Conservation (phyloP, 345 rosid genomes). For the Pistacia atlantica region DNA sequence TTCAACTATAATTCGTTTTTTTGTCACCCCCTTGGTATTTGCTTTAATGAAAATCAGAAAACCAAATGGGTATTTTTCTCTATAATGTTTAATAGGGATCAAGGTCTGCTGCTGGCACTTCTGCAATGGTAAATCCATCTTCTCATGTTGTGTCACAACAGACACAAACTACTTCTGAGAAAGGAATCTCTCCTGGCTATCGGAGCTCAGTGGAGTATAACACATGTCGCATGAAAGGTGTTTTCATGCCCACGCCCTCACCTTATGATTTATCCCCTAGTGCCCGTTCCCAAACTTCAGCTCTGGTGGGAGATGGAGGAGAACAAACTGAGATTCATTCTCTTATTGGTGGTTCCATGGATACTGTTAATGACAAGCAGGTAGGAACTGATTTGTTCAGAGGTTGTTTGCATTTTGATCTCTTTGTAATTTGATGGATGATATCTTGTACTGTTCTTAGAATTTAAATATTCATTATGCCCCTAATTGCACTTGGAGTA, state of each 20-base stretch:
- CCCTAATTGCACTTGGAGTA: constrained; percentile 12
- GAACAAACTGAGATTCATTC: constrained; percentile 52
- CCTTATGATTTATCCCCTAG: constrained; percentile 59
- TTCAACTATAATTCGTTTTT: background rate
- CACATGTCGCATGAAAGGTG: constrained; percentile 74
- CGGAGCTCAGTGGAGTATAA: constrained; percentile 67
- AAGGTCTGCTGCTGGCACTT: constrained; percentile 64
- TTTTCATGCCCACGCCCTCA: constrained; percentile 64
- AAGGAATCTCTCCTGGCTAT: constrained; percentile 62
- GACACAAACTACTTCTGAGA: constrained; percentile 56
- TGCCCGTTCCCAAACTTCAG: constrained; percentile 53
- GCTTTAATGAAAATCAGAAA: background rate
- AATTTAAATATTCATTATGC: constrained; percentile 9
- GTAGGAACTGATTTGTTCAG: constrained; percentile 33
- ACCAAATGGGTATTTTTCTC: constrained; percentile 10
- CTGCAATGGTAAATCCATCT: constrained; percentile 53
- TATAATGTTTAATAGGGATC: constrained; percentile 58
- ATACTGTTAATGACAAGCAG: constrained; percentile 67
- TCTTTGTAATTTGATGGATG: constrained; percentile 14
- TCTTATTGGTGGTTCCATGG: constrained; percentile 49
- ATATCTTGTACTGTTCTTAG: constrained; percentile 10
- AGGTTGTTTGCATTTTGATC: constrained; percentile 8
- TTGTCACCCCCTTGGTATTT: constrained; percentile 5
- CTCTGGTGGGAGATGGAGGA: constrained; percentile 54
- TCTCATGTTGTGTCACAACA: constrained; percentile 69